A percentile compares a stretch with the other conserved stretches of the same genome.
These are phyloP conservation scores for Apophysomyces ossiformis DNA, from an alignment of 371 early-diverging fungal genomes.

Conservation along the genomic window DNA sequence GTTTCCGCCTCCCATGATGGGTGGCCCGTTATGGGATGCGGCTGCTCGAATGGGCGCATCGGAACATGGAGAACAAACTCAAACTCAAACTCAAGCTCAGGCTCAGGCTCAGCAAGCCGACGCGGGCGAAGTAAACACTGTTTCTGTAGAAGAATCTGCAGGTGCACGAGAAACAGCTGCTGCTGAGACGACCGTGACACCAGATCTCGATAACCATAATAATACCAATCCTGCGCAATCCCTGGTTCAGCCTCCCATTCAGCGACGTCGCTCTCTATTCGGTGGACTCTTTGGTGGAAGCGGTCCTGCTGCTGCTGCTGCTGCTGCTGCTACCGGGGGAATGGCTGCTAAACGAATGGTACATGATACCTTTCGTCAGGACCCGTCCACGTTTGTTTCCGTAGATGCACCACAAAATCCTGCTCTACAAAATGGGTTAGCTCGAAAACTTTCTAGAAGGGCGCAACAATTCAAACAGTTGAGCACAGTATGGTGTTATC, in stretches of 20 bases:
- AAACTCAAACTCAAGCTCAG: too few species aligned
- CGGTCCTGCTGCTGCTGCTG: background rate
- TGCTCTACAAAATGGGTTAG: background rate
- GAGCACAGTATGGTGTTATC: constrained; percentile 26
- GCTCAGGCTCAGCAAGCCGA: background rate
- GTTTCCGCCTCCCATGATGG: constrained; percentile 1
- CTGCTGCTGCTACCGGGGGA: too few species aligned
- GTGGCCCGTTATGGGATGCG: background rate
- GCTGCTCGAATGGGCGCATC: background rate
- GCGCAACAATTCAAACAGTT: constrained; percentile 20
- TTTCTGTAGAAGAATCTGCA: background rate
- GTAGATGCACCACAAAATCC: background rate
- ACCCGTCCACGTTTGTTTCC: constrained; percentile 1
- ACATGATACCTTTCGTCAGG: constrained; percentile 4
- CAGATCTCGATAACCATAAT: background rate
- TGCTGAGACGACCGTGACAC: background rate
- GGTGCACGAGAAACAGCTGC: background rate
- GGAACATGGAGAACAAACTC: background rate
- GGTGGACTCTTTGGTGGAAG: constrained; percentile 1
- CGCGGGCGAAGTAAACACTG: background rate
- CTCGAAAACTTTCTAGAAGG: constrained; percentile 17
- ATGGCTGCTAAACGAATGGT: background rate
- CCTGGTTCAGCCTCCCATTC: background rate
- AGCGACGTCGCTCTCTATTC: background rate
- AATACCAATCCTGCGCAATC: background rate